These are phyloP conservation scores for Biscogniauxia mediterranea DNA, from an alignment of 2,329 filamentous ascomycete genomes.

Conservation along the genomic window DNA sequence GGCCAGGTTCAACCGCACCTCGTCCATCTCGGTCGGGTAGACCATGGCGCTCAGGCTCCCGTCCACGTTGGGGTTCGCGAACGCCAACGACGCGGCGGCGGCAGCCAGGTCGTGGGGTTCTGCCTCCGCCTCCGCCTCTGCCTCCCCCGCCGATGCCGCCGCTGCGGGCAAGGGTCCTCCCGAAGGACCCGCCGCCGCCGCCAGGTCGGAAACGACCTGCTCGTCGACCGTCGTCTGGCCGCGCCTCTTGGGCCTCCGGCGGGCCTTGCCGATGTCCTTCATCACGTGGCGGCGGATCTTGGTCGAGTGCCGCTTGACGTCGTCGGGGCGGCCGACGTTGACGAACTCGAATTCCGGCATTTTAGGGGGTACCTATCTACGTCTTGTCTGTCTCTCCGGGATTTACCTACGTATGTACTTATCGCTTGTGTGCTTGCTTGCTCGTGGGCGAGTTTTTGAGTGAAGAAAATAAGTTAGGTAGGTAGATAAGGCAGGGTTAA, in stretches of 20 bases:
- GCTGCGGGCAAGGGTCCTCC: background rate
- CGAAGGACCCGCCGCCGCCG: too few relatives aligned
- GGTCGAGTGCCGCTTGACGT: conserved; percentile 28
- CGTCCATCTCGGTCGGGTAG: conserved; percentile 28
- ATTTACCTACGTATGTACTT: too few relatives aligned
- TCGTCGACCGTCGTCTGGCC: conserved; percentile 13
- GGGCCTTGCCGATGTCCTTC: conserved; percentile 31
- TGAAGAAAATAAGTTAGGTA: too few relatives aligned
- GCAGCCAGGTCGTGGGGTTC: background rate
- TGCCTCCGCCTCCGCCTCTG: background rate
- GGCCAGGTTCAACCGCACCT: conserved; percentile 19
- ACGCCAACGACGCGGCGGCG: background rate
- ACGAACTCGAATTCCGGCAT: conserved; percentile 31
- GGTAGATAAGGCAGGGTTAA: too few relatives aligned
- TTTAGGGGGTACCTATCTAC: too few relatives aligned
- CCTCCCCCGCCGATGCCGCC: background rate
- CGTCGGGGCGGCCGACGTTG: conserved; percentile 24
- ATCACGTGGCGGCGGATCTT: conserved; percentile 32
- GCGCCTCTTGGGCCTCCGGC: conserved; percentile 24
- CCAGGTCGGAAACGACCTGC: background rate
- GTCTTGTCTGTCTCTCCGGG: too few relatives aligned
- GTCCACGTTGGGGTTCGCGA: conserved; percentile 16
- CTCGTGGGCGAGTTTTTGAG: too few relatives aligned
- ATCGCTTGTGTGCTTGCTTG: too few relatives aligned
- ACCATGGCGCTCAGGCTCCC: conserved; percentile 15